phyloP scores from a whole-genome alignment of 1,284 basidiomycete genomes.

The Heterobasidion parviporum region DNA sequence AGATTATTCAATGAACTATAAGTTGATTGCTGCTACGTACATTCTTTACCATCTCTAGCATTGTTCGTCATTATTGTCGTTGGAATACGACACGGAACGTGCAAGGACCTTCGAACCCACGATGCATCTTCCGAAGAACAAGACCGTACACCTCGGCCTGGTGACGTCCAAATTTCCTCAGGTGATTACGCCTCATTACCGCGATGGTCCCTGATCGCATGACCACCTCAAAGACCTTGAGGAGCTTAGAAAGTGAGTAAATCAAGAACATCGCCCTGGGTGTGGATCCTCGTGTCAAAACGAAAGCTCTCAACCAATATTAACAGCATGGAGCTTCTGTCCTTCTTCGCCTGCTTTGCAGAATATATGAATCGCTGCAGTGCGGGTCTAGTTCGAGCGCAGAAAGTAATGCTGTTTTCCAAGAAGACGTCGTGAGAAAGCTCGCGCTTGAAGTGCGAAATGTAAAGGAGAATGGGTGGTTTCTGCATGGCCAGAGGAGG shows the following conservation, averaged over 20 bases:
- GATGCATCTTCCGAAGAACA: slow-evolving; percentile 55
- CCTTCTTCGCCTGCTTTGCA: slow-evolving; percentile 14
- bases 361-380: slow-evolving; percentile 64
- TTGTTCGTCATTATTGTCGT: slow-evolving; percentile 22
- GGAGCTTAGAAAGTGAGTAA: slow-evolving; percentile 50
- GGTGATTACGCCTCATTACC: slow-evolving; percentile 21
- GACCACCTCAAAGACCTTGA: slow-evolving; percentile 51
- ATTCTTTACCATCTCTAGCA: slow-evolving; percentile 13
- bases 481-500: background rate
- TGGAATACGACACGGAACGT: slow-evolving; percentile 74
- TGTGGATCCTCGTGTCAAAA: slow-evolving; percentile 39
- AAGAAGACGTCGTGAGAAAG: slow-evolving; percentile 45
- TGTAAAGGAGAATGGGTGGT: slow-evolving; percentile 31
- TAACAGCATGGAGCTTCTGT: background rate
- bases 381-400: slow-evolving; percentile 70
- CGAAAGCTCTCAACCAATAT: slow-evolving; percentile 53
- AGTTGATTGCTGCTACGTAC: slow-evolving; percentile 68
- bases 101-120: slow-evolving; percentile 68
- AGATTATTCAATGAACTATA: slow-evolving; percentile 69
- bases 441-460: slow-evolving; percentile 40
- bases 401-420: slow-evolving; percentile 54
- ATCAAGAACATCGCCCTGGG: slow-evolving; percentile 49
- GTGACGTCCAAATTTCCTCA: slow-evolving; percentile 64
- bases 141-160: slow-evolving; percentile 66
- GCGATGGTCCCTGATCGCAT: slow-evolving; percentile 1